Evolutionary conservation across 305 asterid genomes (phyloP), one percentile per base, ranked within the genome.

Genomic region (Solanum hybrid): DNA sequence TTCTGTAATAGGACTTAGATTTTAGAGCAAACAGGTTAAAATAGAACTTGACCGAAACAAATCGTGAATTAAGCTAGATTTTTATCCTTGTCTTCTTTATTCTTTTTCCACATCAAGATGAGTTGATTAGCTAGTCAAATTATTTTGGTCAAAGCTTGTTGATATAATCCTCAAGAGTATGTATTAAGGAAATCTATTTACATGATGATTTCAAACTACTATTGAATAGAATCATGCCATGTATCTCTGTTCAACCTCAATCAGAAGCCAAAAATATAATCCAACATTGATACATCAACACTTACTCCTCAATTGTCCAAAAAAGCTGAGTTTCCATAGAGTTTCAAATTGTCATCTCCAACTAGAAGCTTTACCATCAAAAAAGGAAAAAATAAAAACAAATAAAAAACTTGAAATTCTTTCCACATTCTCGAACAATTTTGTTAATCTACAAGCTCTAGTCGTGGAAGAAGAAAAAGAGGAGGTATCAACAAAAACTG

Each of bases 311-410:
- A 84, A 57, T 73, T n/a, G 37, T 31, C 76, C 29, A 51, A 57
- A 51, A 31, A 5, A 51, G 31, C 33, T 41, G 34, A 7, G 26
- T 41, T 65, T 27, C 31, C 68, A 41, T 51, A 84, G 41, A 84
- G 41, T 29, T 51, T 37, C 88, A 84, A 84, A 57, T 31, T 84
- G 75, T 37, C 88, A 84, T 57, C 88, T 84, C 77, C 88, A 84
- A 84, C 41, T 31, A 84, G 88, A 84, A 31, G 88, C 45, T 84
- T 51, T 84, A 84, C 41, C 76, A 51, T 57, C 87, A 84, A 51
- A 31, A 51, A 29, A 4, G 41, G 34, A 84, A 51, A 84, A 84
- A 84, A 15, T 5, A 37, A 80, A 31, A 57, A 51, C 13, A 51
- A 84, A 5, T 22, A 8, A 84, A 51, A 20, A 51, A 57, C 29